Percentiles rank a stretch among this genome's conserved stretches.
Evolutionary conservation across 2,329 filamentous ascomycete genomes (phyloP).

Genomic region (Aspergillus nomiae): DNA sequence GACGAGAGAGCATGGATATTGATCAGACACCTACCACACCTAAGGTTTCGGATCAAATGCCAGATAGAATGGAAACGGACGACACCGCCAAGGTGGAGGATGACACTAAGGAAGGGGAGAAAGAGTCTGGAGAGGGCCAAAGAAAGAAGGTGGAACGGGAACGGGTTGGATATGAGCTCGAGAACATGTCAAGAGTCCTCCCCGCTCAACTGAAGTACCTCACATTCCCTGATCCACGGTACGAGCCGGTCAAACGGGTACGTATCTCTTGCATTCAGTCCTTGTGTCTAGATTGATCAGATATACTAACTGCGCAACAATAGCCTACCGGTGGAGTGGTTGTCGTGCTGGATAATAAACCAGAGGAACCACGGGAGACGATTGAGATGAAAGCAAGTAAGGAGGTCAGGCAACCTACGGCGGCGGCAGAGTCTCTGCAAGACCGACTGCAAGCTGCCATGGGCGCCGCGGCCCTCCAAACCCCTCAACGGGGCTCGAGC

Average conservation of each 20-base stretch:
- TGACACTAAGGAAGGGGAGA: conserved; percentile 59
- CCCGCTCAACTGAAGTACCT: conserved; percentile 94
- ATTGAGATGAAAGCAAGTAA: conserved; percentile 95
- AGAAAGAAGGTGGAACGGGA: conserved; percentile 96
- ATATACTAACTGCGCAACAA: conserved; percentile 42
- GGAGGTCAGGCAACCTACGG: conserved; percentile 45
- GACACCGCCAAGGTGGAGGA: conserved; percentile 64
- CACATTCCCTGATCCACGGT: conserved; percentile 85
- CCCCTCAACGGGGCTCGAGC: conserved; percentile 33
- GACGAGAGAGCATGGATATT: conserved; percentile 93
- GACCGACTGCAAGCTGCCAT: conserved; percentile 46
- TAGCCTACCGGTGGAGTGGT: conserved; percentile 92
- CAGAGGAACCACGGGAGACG: conserved; percentile 74
- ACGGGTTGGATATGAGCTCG: conserved; percentile 92
- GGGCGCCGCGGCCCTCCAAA: conserved; percentile 34
- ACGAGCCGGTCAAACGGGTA: conserved; percentile 91
- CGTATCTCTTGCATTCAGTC: conserved; percentile 28
- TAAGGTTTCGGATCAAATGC: conserved; percentile 60
- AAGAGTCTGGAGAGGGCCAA: conserved; percentile 59
- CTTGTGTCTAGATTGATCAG: conserved; percentile 4
- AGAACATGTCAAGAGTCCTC: conserved; percentile 95
- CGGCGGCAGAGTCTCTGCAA: conserved; percentile 43
- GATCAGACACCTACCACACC: conserved; percentile 77
- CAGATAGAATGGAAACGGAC: conserved; percentile 83
- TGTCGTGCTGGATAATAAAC: conserved; percentile 81